These are phyloP conservation scores for Acacia pycnantha DNA, from an alignment of 331 rosid genomes.

Conservation along the genomic window DNA sequence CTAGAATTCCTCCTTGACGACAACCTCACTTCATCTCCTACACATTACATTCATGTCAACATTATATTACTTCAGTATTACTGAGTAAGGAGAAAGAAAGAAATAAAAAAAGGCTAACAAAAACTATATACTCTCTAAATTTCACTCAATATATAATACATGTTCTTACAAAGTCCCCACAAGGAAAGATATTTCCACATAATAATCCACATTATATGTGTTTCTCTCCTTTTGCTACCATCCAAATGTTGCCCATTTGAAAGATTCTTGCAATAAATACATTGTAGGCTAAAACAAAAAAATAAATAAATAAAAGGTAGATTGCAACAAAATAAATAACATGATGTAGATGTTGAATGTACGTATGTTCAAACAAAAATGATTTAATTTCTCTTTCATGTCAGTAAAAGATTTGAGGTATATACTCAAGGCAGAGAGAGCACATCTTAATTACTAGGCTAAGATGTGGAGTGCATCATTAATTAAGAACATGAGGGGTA, in stretches of 20 bases:
- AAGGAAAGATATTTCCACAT: background rate
- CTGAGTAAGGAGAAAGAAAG: too few relatives aligned
- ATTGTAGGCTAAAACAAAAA: background rate
- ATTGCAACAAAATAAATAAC: background rate
- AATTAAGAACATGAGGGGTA: background rate
- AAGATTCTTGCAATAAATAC: background rate
- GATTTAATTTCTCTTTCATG: background rate
- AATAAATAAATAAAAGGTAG: background rate
- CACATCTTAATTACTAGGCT: background rate
- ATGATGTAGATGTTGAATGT: background rate
- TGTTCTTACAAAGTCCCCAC: background rate
- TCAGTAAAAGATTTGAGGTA: background rate
- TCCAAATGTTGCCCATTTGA: background rate
- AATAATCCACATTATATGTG: background rate
- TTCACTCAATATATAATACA: background rate
- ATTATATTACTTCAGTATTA: too few relatives aligned
- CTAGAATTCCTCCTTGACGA: conserved; percentile 29
- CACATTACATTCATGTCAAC: background rate
- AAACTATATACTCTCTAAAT: background rate
- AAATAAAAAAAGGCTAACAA: too few relatives aligned
- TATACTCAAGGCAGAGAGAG: background rate
- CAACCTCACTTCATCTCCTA: conserved; percentile 30
- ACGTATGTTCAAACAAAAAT: background rate
- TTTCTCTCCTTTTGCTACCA: background rate
- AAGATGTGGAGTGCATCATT: background rate